A percentile compares a stretch with the other conserved stretches of the same genome.
phyloP scores from a whole-genome alignment of 2,329 filamentous ascomycete genomes.

The Alternaria sp. region DNA sequence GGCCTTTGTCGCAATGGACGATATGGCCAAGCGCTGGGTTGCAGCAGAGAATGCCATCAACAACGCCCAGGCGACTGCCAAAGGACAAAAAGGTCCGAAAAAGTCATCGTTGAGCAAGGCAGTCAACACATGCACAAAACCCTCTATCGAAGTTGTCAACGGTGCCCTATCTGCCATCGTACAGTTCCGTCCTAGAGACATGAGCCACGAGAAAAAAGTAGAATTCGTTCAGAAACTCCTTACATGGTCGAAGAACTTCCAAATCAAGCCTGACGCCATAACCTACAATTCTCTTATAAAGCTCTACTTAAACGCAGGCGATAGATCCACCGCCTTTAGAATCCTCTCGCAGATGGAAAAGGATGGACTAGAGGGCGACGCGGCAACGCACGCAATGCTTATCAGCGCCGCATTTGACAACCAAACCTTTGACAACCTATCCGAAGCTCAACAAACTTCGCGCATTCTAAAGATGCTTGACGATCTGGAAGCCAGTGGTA shows the following conservation, averaged over 20 bases:
- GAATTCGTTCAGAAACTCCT: constrained; percentile 51
- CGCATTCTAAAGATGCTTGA: constrained; percentile 64
- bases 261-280: constrained; percentile 56
- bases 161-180: constrained; percentile 72
- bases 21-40: constrained; percentile 71
- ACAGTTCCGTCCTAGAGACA: constrained; percentile 33
- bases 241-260: constrained; percentile 52
- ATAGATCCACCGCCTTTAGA: constrained; percentile 58
- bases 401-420: constrained; percentile 66
- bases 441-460: constrained; percentile 59
- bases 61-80: constrained; percentile 15
- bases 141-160: constrained; percentile 72
- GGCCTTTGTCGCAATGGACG: constrained; percentile 70
- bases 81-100: constrained; percentile 18
- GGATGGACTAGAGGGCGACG: constrained; percentile 65
- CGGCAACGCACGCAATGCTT: constrained; percentile 77
- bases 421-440: constrained; percentile 55
- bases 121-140: constrained; percentile 61
- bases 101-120: constrained; percentile 26
- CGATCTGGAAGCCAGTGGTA: constrained; percentile 63
- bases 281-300: constrained; percentile 76
- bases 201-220: constrained; percentile 52
- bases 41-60: constrained; percentile 41
- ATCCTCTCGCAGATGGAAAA: constrained; percentile 68
- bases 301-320: constrained; percentile 62